Conservation (phyloP, 192 early-diverging fungal species). For the Linnemannia zychae region DNA sequence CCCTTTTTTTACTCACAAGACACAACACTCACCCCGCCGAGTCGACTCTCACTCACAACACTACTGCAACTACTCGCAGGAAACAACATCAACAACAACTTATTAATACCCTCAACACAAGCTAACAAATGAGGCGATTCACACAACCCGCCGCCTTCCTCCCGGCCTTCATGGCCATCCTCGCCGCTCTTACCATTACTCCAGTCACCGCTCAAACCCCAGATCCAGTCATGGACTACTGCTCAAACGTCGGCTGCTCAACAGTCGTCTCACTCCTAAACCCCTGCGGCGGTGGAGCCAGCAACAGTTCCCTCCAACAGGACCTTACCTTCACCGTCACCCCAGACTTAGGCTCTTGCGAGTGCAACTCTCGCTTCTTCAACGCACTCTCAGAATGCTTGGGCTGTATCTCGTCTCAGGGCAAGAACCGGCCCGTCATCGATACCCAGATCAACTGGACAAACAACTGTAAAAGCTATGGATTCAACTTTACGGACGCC, state of each 20-base stretch:
- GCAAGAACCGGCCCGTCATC: conserved; percentile 22
- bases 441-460: conserved; percentile 40
- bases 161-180: neutral
- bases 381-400: conserved; percentile 40
- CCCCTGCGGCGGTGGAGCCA: conserved; percentile 47
- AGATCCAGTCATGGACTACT: conserved; percentile 38
- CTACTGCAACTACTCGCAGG: neutral
- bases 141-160: neutral
- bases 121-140: neutral
- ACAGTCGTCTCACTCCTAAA: conserved; percentile 18
- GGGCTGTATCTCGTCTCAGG: conserved; percentile 38
- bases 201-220: neutral
- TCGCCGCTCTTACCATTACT: neutral
- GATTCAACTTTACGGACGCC: conserved; percentile 41
- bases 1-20: neutral
- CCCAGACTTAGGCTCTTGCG: conserved; percentile 36
- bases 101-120: neutral
- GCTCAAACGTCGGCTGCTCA: conserved; percentile 20
- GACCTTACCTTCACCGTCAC: conserved; percentile 39
- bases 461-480: conserved; percentile 24
- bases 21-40: neutral
- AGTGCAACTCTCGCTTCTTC: conserved; percentile 49
- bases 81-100: conserved; percentile 4
- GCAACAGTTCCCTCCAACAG: conserved; percentile 37
- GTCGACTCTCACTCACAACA: conserved; percentile 2